phyloP scores from a whole-genome alignment of 108 stramenopile species.

The Poteriospumella lacustris region DNA sequence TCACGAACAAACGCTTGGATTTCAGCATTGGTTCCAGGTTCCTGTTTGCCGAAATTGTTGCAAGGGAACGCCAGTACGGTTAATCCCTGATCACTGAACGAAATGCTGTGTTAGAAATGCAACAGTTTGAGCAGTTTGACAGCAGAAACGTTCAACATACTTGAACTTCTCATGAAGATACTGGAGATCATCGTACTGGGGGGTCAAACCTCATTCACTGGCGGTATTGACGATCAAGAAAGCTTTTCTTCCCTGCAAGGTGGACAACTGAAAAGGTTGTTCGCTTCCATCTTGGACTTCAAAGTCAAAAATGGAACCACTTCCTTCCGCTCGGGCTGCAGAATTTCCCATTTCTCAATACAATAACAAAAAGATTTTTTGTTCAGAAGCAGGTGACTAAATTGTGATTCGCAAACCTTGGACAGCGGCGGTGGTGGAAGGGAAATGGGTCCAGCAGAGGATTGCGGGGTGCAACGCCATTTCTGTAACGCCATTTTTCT shows the following conservation, averaged over 20 bases:
- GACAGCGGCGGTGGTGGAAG: too few species aligned
- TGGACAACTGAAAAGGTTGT: conserved; percentile 9
- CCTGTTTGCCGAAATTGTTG: conserved; percentile 58
- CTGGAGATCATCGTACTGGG: background rate
- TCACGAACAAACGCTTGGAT: background rate
- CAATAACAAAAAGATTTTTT: too few species aligned
- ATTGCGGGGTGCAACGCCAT: too few species aligned
- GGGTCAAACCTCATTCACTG: conserved; percentile 2
- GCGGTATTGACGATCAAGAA: conserved; percentile 18
- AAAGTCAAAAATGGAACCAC: conserved; percentile 28
- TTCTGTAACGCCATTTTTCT: too few species aligned
- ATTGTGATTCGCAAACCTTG: too few species aligned
- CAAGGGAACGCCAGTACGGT: conserved; percentile 57
- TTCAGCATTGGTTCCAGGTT: conserved; percentile 19
- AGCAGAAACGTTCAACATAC: too few species aligned
- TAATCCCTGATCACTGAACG: conserved; percentile 31
- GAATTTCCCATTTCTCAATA: too few species aligned
- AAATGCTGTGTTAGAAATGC: background rate
- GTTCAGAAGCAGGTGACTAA: too few species aligned
- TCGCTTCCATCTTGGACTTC: background rate
- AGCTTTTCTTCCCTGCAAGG: conserved; percentile 1
- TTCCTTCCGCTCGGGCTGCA: too few species aligned
- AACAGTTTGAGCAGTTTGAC: too few species aligned
- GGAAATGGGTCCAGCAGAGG: too few species aligned
- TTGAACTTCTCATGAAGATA: background rate